phyloP scores from a whole-genome alignment of 176 grass and related monocot genomes.

The Aegilops sharonensis region DNA sequence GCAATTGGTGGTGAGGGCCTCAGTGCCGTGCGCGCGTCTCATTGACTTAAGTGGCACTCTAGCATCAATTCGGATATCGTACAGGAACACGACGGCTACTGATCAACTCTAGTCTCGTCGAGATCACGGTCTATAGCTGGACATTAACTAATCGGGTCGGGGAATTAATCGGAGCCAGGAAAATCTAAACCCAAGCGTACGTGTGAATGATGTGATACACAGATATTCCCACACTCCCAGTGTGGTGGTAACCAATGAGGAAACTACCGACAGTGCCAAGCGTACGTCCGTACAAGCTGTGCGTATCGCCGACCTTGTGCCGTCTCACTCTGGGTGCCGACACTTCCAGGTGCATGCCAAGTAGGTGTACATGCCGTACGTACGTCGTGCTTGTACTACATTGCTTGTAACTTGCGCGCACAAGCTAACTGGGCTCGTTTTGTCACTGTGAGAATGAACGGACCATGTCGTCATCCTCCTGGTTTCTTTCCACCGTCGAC shows the following conservation, averaged over 20 bases:
- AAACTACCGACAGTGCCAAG: neutral
- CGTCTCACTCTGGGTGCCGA: neutral
- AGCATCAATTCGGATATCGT: neutral
- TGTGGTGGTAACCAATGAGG: neutral
- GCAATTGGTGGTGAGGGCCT: neutral
- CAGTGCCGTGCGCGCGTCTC: neutral
- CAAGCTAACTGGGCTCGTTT: neutral
- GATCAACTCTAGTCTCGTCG: no score
- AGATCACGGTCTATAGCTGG: no score
- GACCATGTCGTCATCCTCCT: no score
- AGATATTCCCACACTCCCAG: no score
- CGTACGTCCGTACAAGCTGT: neutral
- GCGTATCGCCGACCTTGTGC: neutral
- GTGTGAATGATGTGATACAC: neutral
- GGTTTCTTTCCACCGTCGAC: no score
- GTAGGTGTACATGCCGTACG: neutral
- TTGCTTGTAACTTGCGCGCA: no score
- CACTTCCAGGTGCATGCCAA: neutral
- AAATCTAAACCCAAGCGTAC: neutral
- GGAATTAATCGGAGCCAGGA: neutral
- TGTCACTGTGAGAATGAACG: neutral
- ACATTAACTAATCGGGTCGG: no score
- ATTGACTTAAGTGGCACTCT: slow-evolving; percentile 19
- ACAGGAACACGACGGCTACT: neutral
- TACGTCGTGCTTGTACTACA: no score